Evolutionary conservation across 192 early-diverging fungal species (phyloP), one percentile per base, ranked within the genome.

Genomic region (Geranomyces michiganensis): DNA sequence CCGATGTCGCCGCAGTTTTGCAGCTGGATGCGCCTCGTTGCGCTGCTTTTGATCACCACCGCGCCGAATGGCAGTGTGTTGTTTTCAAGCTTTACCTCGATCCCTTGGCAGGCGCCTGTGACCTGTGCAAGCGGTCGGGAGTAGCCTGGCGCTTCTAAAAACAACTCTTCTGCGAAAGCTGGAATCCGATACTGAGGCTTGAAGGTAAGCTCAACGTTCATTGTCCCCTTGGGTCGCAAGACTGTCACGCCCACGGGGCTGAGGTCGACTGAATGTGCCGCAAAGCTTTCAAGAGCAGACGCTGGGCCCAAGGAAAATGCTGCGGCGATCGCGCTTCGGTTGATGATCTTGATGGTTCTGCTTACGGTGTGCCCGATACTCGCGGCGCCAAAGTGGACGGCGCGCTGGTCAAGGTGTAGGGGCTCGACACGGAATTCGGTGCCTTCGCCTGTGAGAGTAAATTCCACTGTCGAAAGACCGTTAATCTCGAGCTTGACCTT

Each of bases 21-120:
- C 30, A 88, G 65, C 64, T 88, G 84, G 9, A 88, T 61, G 36
- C 83, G 60, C 27, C 84, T 61, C 15, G 81, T 84, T 1, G 86
- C 76, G 19, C 70, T 85, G 59, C 82, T 85, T 44, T 78, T 81
- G 65, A 85, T 79, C 13, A 85, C 85, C 46, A 88, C 83, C 9
- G 85, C 85, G 27, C 87, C 86, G 64, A 88, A 88, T n/a, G 85
- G 84, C 47, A 88, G 65, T 24, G 80, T 83, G 47, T 82, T 83
- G 48, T 84, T 88, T 61, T 88, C 87, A 0, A 88, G 66, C 26
- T 66, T 70, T 7, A 88, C 80, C 33, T 88, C 87, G 36, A 81
- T 85, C 9, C 87, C 87, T 77, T 86, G 82, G 56, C 86, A 85
- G 26, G 81, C 80, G 4, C 87, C 87, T 5, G 71, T 71, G 6